Base-by-base conservation (phyloP, 345 rosid species). In the Salix arbutifolia region DNA sequence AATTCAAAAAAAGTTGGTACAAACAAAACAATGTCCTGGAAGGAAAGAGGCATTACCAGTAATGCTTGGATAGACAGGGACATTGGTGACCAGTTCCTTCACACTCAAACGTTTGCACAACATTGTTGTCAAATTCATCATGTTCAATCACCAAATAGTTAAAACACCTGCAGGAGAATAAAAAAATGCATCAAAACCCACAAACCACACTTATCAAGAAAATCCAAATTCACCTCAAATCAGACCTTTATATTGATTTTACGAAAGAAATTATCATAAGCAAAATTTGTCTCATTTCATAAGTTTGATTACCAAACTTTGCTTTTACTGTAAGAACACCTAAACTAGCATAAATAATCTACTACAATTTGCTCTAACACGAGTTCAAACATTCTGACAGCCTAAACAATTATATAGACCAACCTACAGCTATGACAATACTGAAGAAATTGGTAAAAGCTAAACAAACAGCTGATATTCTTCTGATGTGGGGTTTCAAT, bases 61-160 rank as follows among this genome's bases (percentile, higher is more conserved):
- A 50, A 70, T 69, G 71, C 81, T 73, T 69, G 17, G 65, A 38
- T 80, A 80, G 1, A 75, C 75, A n/a, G 88, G 84, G 48, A 68
- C 66, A 68, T 64, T 78, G 42, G 77, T 58, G 68, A 83, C 69
- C 13, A 83, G 74, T 60, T 80, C 86, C 64, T 69, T 78, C 72
- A 85, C 74, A 2, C 60, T 78, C 67, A 78, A 73, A 68, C 83
- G 79, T 77, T 80, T 78, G 74, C 68, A 75, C 18, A 85, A 64
- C 7, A 73, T 23, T 12, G 84, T 61, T n/a, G 71, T 38, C 3
- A 85, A 80, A 48, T 78, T 80, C 81, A 85, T 68, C 62, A 18
- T 72, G 31, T 31, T 61, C 8, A 42, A 31, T 42, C 18, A 12
- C 21, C 28, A 17, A n/a, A 33, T 30, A 18, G n/a, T 50, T 1